Evolutionary conservation across 2,329 filamentous ascomycete genomes (phyloP).

Genomic region (Chalara sp.): DNA sequence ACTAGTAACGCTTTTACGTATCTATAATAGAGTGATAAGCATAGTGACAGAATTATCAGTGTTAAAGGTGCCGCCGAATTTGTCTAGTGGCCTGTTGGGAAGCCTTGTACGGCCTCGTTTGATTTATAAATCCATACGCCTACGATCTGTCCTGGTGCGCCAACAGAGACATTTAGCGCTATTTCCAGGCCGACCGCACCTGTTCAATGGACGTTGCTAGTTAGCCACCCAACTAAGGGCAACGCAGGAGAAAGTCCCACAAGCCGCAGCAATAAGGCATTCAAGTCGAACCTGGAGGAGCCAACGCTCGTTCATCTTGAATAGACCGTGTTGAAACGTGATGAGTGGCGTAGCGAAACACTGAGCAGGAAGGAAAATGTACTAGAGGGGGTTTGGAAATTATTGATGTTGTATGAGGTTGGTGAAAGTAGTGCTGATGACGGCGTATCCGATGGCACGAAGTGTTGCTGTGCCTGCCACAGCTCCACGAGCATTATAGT

Average conservation of each 20-base stretch:
- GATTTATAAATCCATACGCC: slow-evolving; percentile 70
- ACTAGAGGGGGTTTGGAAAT: slow-evolving; percentile 44
- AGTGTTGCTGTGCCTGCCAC: too few species aligned
- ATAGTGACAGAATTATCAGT: too few species aligned
- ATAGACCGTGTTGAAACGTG: too few species aligned
- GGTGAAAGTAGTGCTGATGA: too few species aligned
- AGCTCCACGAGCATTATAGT: slow-evolving; percentile 5
- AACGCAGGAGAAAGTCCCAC: slow-evolving; percentile 62
- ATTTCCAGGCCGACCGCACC: slow-evolving; percentile 62
- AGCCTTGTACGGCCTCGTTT: slow-evolving; percentile 38
- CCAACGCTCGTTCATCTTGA: slow-evolving; percentile 47
- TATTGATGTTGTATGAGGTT: too few species aligned
- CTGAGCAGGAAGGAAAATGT: too few species aligned
- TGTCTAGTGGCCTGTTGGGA: too few species aligned
- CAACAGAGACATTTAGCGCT: slow-evolving; percentile 62
- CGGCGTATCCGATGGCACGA: too few species aligned
- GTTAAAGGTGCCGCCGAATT: too few species aligned
- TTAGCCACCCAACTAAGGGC: slow-evolving; percentile 45
- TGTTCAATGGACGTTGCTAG: slow-evolving; percentile 54
- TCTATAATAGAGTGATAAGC: too few species aligned
- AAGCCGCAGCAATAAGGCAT: slow-evolving; percentile 57
- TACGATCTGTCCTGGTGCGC: slow-evolving; percentile 63
- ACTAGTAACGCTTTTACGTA: too few species aligned
- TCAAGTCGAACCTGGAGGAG: slow-evolving; percentile 51
- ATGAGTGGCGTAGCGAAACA: too few species aligned